Evolutionary conservation across 129 eudicot species (phyloP), one percentile per base, ranked within the genome.

Genomic region (Centaurea solstitialis): DNA sequence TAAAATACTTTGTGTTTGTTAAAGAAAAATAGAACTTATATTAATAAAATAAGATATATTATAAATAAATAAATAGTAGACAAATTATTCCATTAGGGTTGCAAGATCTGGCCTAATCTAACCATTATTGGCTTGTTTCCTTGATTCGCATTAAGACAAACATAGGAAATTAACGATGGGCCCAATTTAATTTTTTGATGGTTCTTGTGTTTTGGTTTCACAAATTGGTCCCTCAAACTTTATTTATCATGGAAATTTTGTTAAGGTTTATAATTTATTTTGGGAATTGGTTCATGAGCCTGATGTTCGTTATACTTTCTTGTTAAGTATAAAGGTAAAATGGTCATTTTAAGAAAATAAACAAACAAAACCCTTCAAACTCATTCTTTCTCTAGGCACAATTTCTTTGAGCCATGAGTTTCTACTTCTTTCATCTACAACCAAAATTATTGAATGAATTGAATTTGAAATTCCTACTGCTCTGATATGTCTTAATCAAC

Each of bases 51-150:
- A 69, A 79, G 10, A 26, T n/a, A 28, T 45, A 9, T 1, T 68
- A 6, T 11, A 40, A 15, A 23, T 18, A 77, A 23, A 69, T 33
- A 26, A 9, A 28, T 18, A 30, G 12, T 50, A 20, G 13, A 28
- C 38, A 12, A 28, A 70, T 69, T 50, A 79, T 80, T 61, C 64
- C 65, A 9, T 59, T 21, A 22, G 24, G 9, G 65, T 72, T 72
- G 20, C 45, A 80, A 72, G 23, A 39, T 71, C 61, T 79, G 23
- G 82, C 57, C 70, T 61, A 30, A 20, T 53, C 40, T 2, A 50
- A 79, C 59, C 47, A 79, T 43, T 70, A 53, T 70, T 70, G 47
- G 77, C 20, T 71, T 35, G 83, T 70, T 70, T 57, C 62, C 72
- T 72, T 59, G 65, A 77, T 45, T 64, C 30, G 41, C 74, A 67